Evolutionary conservation across 495 filamentous ascomycete species (phyloP), one percentile per base, ranked within the genome.

Genomic region (Xylaria acuta): DNA sequence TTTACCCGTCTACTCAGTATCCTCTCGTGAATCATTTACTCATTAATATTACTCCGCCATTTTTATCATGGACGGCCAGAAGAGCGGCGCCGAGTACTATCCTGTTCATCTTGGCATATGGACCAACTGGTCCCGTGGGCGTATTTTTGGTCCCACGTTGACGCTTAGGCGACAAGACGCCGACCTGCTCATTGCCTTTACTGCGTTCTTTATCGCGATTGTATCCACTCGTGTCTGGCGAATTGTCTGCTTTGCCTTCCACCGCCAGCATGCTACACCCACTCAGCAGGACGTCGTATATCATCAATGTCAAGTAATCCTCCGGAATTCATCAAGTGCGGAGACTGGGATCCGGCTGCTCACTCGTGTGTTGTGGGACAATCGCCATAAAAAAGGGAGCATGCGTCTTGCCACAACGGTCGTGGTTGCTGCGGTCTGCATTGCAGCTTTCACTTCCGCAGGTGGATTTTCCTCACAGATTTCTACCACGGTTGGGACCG

Each of bases 391-490:
- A 16, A 40, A 25, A 4, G n/a, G 65, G 12, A 20, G 47, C 49
- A 64, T 27, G 22, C 22, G 7, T 16, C 32, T 25, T 30, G 18
- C n/a, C n/a, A n/a, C n/a, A n/a, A n/a, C n/a, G 30, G 5, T 40
- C 32, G n/a, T 62, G 18, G 62, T 32, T 14, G 62, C 62, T 9
- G 38, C 18, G 11, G 2, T 40, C 16, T 66, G 45, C 25, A 45
- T 71, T 1, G 53, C 11, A 1, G 38, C 36, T 0, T 74, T 74
- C 34, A 63, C 72, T 45, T 30, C 51, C 18, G 72, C 72, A 0
- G 67, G 72, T 7, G 72, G 72, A 2, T 71, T 67, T 16, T 70
- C 72, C 2, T 70, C 72, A 0, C 64, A 63, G 7, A 67, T 67
- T 9, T 70, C 72, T 18, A 70, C 67, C 6, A 34, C 71, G 2